phyloP scores from a whole-genome alignment of 352 stramenopile species.

The Phytophthora hybrid region DNA sequence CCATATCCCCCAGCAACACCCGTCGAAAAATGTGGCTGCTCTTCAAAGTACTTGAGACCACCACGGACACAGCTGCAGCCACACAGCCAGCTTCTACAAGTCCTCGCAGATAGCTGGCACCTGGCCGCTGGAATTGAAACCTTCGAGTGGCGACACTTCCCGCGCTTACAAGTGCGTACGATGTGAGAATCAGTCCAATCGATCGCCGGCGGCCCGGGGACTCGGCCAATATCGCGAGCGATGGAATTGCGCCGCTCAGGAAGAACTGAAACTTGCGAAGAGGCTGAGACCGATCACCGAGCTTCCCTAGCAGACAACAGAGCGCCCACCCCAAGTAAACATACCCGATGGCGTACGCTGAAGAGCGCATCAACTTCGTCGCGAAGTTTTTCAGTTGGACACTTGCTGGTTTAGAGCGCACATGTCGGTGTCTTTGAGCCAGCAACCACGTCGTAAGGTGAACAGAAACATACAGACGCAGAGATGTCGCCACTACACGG shows the following conservation, averaged over 20 bases:
- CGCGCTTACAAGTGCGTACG: constrained; percentile 62
- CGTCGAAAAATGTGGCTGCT: constrained; percentile 37
- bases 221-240: constrained; percentile 58
- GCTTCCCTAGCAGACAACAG: constrained; percentile 18
- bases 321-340: constrained; percentile 22
- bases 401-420: constrained; percentile 8
- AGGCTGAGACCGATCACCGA: constrained; percentile 9
- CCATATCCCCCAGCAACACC: constrained; percentile 31
- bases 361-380: constrained; percentile 13
- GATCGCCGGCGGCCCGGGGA: constrained; percentile 47
- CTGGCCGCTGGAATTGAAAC: constrained; percentile 39
- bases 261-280: constrained; percentile 54
- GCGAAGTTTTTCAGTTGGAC: constrained; percentile 17
- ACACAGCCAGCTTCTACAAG: constrained; percentile 46
- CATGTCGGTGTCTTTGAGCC: constrained; percentile 7
- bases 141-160: constrained; percentile 43
- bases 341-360: constrained; percentile 13
- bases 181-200: constrained; percentile 64
- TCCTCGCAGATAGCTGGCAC: constrained; percentile 26
- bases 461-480: constrained; percentile 15
- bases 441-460: constrained; percentile 22
- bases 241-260: constrained; percentile 50
- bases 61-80: constrained; percentile 41
- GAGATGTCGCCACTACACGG: constrained; percentile 14
- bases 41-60: constrained; percentile 34